These are phyloP conservation scores for Cystobasidium ongulense DNA, from an alignment of 768 basidiomycete genomes.

Conservation along the genomic window DNA sequence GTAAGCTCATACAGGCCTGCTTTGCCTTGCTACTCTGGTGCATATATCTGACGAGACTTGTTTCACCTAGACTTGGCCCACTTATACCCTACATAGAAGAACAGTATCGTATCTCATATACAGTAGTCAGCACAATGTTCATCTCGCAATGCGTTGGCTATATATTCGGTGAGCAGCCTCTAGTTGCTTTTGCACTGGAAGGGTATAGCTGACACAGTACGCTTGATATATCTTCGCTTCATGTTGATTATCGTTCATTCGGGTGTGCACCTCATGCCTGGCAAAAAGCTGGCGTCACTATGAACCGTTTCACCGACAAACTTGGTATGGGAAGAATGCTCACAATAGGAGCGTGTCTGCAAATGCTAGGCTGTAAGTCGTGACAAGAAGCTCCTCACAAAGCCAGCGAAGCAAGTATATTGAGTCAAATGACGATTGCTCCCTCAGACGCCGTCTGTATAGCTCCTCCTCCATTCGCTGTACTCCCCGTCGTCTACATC, in stretches of 20 bases:
- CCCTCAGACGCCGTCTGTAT: constrained; percentile 11
- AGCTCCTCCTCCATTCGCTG: constrained; percentile 21
- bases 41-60: too few relatives aligned
- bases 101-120: not conserved
- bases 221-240: too few relatives aligned
- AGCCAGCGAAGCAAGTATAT: not conserved
- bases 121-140: not conserved
- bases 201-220: not conserved
- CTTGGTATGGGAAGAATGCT: constrained; percentile 19
- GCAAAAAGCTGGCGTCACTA: constrained; percentile 10
- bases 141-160: constrained; percentile 1
- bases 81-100: constrained; percentile 26
- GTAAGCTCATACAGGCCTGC: not conserved
- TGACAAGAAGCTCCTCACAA: not conserved
- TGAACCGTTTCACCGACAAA: not conserved
- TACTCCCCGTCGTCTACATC: not conserved
- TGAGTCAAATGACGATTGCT: not conserved
- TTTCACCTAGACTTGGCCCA: not conserved
- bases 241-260: too few relatives aligned
- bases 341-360: constrained; percentile 6
- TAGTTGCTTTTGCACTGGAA: not conserved
- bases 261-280: too few relatives aligned
- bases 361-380: not conserved
- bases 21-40: too few relatives aligned
- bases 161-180: not conserved